phyloP scores from a whole-genome alignment of 2,329 filamentous ascomycete genomes.

The Talaromyces sp. region DNA sequence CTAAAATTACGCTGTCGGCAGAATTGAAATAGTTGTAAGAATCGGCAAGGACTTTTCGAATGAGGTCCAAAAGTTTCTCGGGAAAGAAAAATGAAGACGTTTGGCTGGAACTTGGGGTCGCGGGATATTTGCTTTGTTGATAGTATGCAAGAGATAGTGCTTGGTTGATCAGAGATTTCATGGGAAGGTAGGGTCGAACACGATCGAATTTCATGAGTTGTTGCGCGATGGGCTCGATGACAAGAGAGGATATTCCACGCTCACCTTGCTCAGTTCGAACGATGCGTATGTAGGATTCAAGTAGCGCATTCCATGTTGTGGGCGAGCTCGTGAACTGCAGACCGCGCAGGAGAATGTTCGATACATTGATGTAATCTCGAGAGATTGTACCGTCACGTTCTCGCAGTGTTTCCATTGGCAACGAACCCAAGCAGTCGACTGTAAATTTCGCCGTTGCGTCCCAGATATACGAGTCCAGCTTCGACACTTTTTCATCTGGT shows the following conservation, averaged over 20 bases:
- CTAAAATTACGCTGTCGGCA: constrained; percentile 39
- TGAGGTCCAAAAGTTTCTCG: constrained; percentile 62
- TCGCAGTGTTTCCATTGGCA: constrained; percentile 38
- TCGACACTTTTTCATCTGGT: constrained; percentile 14
- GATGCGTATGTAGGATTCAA: constrained; percentile 55
- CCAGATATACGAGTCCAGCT: constrained; percentile 33
- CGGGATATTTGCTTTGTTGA: constrained; percentile 15
- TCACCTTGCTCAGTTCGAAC: constrained; percentile 65
- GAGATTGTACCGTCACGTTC: constrained; percentile 53
- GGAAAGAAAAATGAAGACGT: constrained; percentile 22
- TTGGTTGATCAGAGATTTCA: constrained; percentile 31
- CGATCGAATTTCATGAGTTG: constrained; percentile 37
- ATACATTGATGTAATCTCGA: constrained; percentile 66
- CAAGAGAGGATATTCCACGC: constrained; percentile 60
- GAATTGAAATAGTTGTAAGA: constrained; percentile 52
- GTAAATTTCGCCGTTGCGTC: constrained; percentile 33
- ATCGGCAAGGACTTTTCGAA: constrained; percentile 51
- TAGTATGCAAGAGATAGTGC: constrained; percentile 35
- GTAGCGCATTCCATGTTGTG: constrained; percentile 50
- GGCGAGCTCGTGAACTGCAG: constrained; percentile 29
- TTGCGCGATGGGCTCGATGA: constrained; percentile 70
- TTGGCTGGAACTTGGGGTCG: not conserved
- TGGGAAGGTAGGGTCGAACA: constrained; percentile 34
- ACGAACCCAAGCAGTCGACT: constrained; percentile 40
- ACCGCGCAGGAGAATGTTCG: constrained; percentile 65